Evolutionary conservation across 352 stramenopile genomes (phyloP).

Genomic region (Phytophthora crassamura): DNA sequence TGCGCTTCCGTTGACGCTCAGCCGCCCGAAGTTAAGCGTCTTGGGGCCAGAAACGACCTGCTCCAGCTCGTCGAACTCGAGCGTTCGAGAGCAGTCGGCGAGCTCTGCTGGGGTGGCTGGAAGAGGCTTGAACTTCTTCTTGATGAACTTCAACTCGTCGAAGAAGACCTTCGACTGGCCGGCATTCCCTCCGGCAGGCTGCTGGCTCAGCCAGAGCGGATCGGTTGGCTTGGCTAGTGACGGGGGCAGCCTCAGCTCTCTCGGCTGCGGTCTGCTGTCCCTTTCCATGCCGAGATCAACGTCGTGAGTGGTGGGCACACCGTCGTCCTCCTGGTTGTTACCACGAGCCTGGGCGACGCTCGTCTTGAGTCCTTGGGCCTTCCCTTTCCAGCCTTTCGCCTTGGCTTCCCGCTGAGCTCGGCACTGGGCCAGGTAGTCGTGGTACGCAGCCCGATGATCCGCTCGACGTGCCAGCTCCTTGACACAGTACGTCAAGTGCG

Average conservation of each 20-base stretch:
- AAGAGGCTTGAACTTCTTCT: slow-evolving; percentile 91
- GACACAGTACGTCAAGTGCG: slow-evolving; percentile 87
- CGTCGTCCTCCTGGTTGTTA: slow-evolving; percentile 36
- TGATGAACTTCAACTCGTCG: slow-evolving; percentile 91
- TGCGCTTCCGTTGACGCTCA: slow-evolving; percentile 87
- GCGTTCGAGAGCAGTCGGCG: slow-evolving; percentile 72
- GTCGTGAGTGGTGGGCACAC: slow-evolving; percentile 26
- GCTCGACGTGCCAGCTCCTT: slow-evolving; percentile 77
- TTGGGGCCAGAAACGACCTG: slow-evolving; percentile 71
- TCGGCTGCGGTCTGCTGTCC: slow-evolving; percentile 58
- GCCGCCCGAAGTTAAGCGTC: slow-evolving; percentile 92
- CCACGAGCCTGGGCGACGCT: slow-evolving; percentile 50
- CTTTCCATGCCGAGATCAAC: slow-evolving; percentile 65
- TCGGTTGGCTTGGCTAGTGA: slow-evolving; percentile 49
- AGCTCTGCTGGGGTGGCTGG: slow-evolving; percentile 92
- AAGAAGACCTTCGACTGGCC: slow-evolving; percentile 56
- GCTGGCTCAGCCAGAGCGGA: slow-evolving; percentile 68
- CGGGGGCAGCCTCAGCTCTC: slow-evolving; percentile 49
- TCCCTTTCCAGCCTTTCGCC: slow-evolving; percentile 31
- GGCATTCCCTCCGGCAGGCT: slow-evolving; percentile 17
- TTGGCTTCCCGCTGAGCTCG: slow-evolving; percentile 47
- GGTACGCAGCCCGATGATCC: slow-evolving; percentile 74
- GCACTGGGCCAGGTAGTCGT: slow-evolving; percentile 64
- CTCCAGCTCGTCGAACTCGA: slow-evolving; percentile 86
- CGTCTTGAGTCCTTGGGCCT: slow-evolving; percentile 51